Conservation (phyloP, 306 rosid genomes). For the Lagenaria siceraria region DNA sequence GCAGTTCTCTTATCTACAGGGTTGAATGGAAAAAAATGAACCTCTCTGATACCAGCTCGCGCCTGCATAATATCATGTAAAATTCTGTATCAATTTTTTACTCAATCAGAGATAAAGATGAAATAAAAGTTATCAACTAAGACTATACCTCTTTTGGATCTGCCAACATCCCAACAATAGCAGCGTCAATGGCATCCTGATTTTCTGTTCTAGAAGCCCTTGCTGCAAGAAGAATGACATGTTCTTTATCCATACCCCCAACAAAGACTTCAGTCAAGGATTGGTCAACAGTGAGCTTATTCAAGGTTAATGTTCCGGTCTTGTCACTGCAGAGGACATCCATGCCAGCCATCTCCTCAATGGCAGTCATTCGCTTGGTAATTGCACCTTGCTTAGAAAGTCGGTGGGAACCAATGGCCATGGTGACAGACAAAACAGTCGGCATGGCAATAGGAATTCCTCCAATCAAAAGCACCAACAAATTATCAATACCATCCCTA, state of each 20-base stretch:
- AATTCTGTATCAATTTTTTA: background rate
- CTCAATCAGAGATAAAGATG: background rate
- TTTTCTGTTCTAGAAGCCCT: slow-evolving; percentile 98
- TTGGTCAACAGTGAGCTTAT: slow-evolving; percentile 75
- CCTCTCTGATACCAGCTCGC: slow-evolving; percentile 82
- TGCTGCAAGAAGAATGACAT: slow-evolving; percentile 80
- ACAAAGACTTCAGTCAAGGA: slow-evolving; percentile 77
- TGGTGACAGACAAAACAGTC: slow-evolving; percentile 94
- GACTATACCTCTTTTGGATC: slow-evolving; percentile 86
- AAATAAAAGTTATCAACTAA: background rate
- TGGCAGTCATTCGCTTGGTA: slow-evolving; percentile 96
- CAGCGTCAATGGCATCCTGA: slow-evolving; percentile 99
- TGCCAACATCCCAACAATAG: slow-evolving; percentile 96
- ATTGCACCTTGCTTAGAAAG: slow-evolving; percentile 98
- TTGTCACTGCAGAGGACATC: slow-evolving; percentile 98
- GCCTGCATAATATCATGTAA: slow-evolving; percentile 40
- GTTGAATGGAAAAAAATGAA: slow-evolving; percentile 94
- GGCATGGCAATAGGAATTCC: slow-evolving; percentile 99
- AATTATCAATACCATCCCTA: slow-evolving; percentile 91
- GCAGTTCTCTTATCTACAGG: slow-evolving; percentile 99
- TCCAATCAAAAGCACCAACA: slow-evolving; percentile 91
- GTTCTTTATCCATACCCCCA: slow-evolving; percentile 80
- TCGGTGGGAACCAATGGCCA: slow-evolving; percentile 99
- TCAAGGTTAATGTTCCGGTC: slow-evolving; percentile 89
- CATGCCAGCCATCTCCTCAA: slow-evolving; percentile 99